Base-by-base conservation (phyloP, 2,329 filamentous ascomycete genomes). In the Colletotrichum sp. region DNA sequence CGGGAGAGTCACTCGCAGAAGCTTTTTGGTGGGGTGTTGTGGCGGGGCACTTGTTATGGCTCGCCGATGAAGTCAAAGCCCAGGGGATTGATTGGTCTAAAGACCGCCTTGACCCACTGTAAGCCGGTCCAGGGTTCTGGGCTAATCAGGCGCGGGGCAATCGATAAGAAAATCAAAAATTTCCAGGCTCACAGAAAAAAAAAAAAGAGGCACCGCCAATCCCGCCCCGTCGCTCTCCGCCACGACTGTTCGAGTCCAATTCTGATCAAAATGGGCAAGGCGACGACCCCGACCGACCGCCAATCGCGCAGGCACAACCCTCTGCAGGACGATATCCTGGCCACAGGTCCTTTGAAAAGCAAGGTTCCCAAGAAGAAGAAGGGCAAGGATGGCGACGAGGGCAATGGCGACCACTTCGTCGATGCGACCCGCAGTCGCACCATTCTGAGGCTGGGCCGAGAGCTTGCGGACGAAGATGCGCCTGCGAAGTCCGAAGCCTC, bases 361-460 rank as follows among this genome's bases (percentile, higher is more conserved):
- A 93, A 96, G 89, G 89, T 92, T 34, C 93, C 93, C 79, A 95
- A 95, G 87, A 90, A 90, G 80, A 94, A 93, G 85, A 94, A 93
- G 85, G 88, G 89, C 78, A 94, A 92, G 84, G 89, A 88, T 68
- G 90, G 89, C 67, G 91, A 91, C 75, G 90, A 90, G 36, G 89
- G 90, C 12, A 90, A 92, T 74, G 90, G 91, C 76, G 92, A 94
- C 77, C 88, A 90, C 78, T 99, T 94, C 81, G 92, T 99, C 77
- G 96, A 98, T 84, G 93, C 96, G 75, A 96, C 95, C 83, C 93
- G 96, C 21, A 98, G 96, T 73, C 91, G 93, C 80, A 96, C 95
- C 81, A 99, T 99, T 83, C 84, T 99, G 76, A 92, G 94, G 79
- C 95, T 99, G 80, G 96, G 96, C 71, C 94, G 96, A 81, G 95